Evolutionary conservation across 805 yeast species (phyloP), one percentile per base, ranked within the genome.

Genomic region (Wickerhamiella alocasiicola): DNA sequence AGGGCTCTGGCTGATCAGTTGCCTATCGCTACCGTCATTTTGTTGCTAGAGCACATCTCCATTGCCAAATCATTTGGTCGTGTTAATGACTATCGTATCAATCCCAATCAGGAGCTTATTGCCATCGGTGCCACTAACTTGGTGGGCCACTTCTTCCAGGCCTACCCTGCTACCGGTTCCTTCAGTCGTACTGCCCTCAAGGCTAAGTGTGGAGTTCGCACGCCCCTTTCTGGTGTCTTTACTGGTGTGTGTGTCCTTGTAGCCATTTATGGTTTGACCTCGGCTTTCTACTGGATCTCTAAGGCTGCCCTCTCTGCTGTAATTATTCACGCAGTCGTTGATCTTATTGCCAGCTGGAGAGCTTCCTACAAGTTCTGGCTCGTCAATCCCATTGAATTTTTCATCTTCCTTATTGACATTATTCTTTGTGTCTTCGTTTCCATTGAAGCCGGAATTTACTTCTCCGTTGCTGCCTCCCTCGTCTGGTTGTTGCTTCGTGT

Each of bases 141-240:
- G 58, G 68, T 87, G 51, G 95, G 95, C 51, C 83, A 94, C 16
- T 83, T 85, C 56, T 87, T 87, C 72, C 71, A 74, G 54, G 95
- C 96, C 6, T 87, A 87, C 59, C 96, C 96, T 6, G 85, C 94
- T 6, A 87, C 96, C 4, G 96, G 96, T 34, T 87, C 96, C 1
- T 87, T 87, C 61, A 81, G 94, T 15, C 78, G 96, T 66, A 81
- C 95, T 33, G 96, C 96, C 6, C 70, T 87, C 53, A 87, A 88
- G 63, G 78, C 94, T 39, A 87, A 87, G 63, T 87, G 95, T 70
- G 94, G 94, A 57, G 96, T 87, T 34, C 74, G 85, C 56, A 87
- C 96, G 16, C 96, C 96, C 26, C 65, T 87, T 46, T 93, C 95
- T 33, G 95, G 95, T 64, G 69, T 84, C 31, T 81, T 77, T 61